Conservation (phyloP, 805 yeast genomes). For the Metschnikowia noctiluminum region DNA sequence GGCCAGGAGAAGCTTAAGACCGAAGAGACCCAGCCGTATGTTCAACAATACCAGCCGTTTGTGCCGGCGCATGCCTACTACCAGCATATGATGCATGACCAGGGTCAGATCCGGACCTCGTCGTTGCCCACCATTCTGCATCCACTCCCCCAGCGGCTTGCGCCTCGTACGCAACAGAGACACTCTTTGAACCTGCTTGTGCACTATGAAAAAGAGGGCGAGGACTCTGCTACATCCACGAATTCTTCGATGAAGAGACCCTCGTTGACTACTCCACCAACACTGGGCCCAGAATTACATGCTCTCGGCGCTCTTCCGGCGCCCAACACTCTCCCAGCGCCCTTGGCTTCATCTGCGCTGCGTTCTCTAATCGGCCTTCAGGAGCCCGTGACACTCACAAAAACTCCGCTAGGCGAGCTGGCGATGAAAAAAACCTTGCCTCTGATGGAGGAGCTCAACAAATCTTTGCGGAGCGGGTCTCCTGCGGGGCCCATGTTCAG, state of each 20-base stretch:
- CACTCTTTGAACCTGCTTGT: slow-evolving; percentile 10
- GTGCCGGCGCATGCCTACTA: slow-evolving; percentile 14
- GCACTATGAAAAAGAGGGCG: not conserved
- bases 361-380: not conserved
- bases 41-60: slow-evolving; percentile 18
- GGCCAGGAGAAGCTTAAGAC: slow-evolving; percentile 1
- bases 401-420: not conserved
- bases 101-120: slow-evolving; percentile 14
- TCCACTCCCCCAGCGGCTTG: slow-evolving; percentile 11
- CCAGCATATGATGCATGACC: slow-evolving; percentile 15
- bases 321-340: too few relatives aligned
- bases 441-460: slow-evolving; percentile 36
- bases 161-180: slow-evolving; percentile 11
- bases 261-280: too few relatives aligned
- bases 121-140: slow-evolving; percentile 16
- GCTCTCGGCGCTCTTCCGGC: too few relatives aligned
- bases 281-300: too few relatives aligned
- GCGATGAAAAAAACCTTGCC: slow-evolving; percentile 26
- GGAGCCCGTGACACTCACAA: not conserved
- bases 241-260: too few relatives aligned
- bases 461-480: slow-evolving; percentile 23
- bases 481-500: not conserved
- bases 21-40: slow-evolving; percentile 5
- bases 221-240: not conserved
- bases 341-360: not conserved